Conservation (phyloP, 2,329 filamentous ascomycete species). For the Colletotrichum camelliae region DNA sequence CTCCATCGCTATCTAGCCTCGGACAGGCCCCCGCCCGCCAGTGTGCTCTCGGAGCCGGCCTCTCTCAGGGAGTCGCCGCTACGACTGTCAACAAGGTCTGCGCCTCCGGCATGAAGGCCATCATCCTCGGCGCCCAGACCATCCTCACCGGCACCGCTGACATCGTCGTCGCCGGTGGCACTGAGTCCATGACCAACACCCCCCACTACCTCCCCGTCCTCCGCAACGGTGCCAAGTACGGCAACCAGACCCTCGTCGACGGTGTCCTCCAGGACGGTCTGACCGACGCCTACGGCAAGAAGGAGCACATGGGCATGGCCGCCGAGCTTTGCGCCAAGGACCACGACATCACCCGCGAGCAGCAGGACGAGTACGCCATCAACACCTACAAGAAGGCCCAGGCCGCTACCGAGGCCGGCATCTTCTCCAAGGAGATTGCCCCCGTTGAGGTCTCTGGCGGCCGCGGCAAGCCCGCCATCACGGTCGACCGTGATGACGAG, state of each 20-base stretch:
- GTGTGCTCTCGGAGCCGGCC: constrained; percentile 87
- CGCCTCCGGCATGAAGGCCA: constrained; percentile 91
- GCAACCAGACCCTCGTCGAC: constrained; percentile 86
- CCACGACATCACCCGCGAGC: constrained; percentile 79
- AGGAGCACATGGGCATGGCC: constrained; percentile 95
- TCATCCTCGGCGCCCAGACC: constrained; percentile 93
- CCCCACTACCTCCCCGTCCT: constrained; percentile 94
- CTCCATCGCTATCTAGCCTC: constrained; percentile 61
- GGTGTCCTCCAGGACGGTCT: constrained; percentile 94
- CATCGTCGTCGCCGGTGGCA: constrained; percentile 90
- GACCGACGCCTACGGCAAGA: constrained; percentile 88
- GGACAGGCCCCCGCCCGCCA: constrained; percentile 97
- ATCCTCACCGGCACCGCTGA: constrained; percentile 96
- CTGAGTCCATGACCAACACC: constrained; percentile 98
- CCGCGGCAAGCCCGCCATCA: constrained; percentile 85
- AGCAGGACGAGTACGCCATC: constrained; percentile 96
- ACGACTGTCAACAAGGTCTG: constrained; percentile 99
- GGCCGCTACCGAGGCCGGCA: constrained; percentile 79
- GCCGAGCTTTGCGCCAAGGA: constrained; percentile 92
- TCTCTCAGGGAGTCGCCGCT: constrained; percentile 78
- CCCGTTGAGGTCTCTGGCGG: constrained; percentile 88
- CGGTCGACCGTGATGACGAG: constrained; percentile 88
- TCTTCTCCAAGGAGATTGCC: constrained; percentile 85
- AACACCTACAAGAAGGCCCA: constrained; percentile 93
- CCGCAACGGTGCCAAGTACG: constrained; percentile 90